A percentile compares a stretch with the other conserved stretches of the same genome.
phyloP scores from a whole-genome alignment of 2,329 filamentous ascomycete species.

The Celoporthe dispersa region DNA sequence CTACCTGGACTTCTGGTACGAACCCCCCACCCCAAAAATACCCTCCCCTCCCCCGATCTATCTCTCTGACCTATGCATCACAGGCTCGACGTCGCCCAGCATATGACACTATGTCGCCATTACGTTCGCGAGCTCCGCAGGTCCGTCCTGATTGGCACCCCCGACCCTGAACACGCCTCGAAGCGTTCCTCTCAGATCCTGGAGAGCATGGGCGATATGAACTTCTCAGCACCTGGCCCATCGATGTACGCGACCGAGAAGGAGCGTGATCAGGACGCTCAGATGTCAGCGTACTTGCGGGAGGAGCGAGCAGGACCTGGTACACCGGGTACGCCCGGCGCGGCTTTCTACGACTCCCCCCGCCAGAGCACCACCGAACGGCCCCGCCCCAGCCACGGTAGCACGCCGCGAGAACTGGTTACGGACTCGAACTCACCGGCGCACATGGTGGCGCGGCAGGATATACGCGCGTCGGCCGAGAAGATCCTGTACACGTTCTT shows the following conservation, averaged over 20 bases:
- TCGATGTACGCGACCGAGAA: constrained; percentile 69
- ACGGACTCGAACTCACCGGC: constrained; percentile 82
- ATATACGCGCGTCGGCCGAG: constrained; percentile 91
- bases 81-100: constrained; percentile 98
- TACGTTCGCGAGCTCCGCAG: constrained; percentile 94
- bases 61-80: constrained; percentile 32
- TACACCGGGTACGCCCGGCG: constrained; percentile 34
- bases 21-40: constrained; percentile 28
- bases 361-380: constrained; percentile 52
- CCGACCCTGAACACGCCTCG: constrained; percentile 79
- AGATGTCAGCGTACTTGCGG: constrained; percentile 88
- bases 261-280: constrained; percentile 81
- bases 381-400: constrained; percentile 57
- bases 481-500: constrained; percentile 99
- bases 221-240: constrained; percentile 61
- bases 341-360: constrained; percentile 61
- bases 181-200: constrained; percentile 84
- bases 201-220: constrained; percentile 72
- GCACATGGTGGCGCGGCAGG: constrained; percentile 83
- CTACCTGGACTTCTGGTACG: constrained; percentile 96
- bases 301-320: constrained; percentile 49
- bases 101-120: constrained; percentile 96
- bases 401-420: constrained; percentile 63
- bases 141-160: constrained; percentile 90
- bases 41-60: constrained; percentile 26